Evolutionary conservation across 345 rosid species (phyloP), one percentile per base, ranked within the genome.

Genomic region (Boechera retrofracta): DNA sequence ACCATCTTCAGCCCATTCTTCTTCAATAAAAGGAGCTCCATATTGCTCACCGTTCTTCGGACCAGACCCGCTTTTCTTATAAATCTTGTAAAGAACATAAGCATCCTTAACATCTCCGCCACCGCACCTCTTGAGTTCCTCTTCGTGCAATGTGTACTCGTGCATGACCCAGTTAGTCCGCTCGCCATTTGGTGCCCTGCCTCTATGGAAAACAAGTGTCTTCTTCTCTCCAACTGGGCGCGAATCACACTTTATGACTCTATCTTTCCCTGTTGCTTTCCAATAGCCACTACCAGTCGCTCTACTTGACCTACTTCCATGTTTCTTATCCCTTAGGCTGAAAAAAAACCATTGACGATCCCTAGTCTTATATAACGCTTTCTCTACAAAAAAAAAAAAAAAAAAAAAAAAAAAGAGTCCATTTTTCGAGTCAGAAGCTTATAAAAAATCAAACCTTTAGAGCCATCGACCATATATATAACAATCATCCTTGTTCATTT

Each of bases 131-230:
- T 83, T 83, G 9, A 90, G 89, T 52, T 94, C 98, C 47, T 87
- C 93, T 71, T 91, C 88, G 53, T 90, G 91, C 63, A 94, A 21
- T 0, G 94, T 83, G 71, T 94, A 94, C 77, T 94, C 98, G 10
- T 94, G 98, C 97, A 94, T 94, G 58, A 91, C 97, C 98, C 98
- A 94, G 76, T 94, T 89, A 36, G 94, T 91, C 53, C 98, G 79
- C n/a, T 83, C 79, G 18, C 98, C 97, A 65, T 2, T 83, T 3
- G 97, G 98, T 7, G 98, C 94, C 31, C 94, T 91, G 31, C 98
- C 97, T 72, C 78, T 79, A 38, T 94, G 88, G 77, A 88, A 91
- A 69, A 94, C 92, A 33, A 91, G 86, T 44, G 98, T 91, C 83
- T 94, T 91, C 85, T 91, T 94, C 72, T 87, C 75, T 52, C 98